A percentile compares a stretch with the other conserved stretches of the same genome.
Conservation (phyloP, 257 asterid species). For the Penstemon newberryi region DNA sequence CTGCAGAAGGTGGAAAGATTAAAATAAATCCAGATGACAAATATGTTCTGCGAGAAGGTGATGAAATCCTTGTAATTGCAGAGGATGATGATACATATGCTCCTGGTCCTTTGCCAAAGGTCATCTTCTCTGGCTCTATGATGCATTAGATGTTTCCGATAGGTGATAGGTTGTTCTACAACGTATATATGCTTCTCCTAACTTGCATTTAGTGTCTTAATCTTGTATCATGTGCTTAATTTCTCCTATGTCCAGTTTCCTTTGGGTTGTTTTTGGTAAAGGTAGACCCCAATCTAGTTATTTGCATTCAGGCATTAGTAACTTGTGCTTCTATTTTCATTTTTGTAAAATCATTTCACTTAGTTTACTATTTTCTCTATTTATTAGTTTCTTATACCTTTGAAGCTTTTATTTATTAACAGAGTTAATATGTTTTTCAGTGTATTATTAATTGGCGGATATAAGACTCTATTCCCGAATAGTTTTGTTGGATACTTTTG, state of each 20-base stretch:
- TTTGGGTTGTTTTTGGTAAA: not conserved
- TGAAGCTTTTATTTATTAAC: too few relatives aligned
- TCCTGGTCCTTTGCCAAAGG: constrained; percentile 89
- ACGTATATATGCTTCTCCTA: not conserved
- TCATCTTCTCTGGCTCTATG: constrained; percentile 36
- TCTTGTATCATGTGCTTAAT: not conserved
- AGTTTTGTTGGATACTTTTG: too few relatives aligned
- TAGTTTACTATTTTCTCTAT: not conserved
- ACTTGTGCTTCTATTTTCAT: not conserved
- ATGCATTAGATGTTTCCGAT: constrained; percentile 19
- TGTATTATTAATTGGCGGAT: too few relatives aligned
- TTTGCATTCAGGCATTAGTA: not conserved
- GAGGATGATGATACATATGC: constrained; percentile 98
- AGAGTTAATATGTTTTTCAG: too few relatives aligned
- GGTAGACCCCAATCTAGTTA: not conserved
- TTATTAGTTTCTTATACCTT: too few relatives aligned
- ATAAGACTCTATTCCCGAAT: too few relatives aligned
- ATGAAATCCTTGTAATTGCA: constrained; percentile 93
- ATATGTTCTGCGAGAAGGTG: constrained; percentile 82
- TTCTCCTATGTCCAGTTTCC: not conserved
- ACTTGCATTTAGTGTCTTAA: not conserved
- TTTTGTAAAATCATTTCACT: not conserved
- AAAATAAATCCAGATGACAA: constrained; percentile 84
- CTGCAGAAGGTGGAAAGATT: constrained; percentile 81
- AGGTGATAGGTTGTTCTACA: not conserved